These are phyloP conservation scores for Rhododendron williamsianum DNA, from an alignment of 148 eudicot genomes.

Conservation along the genomic window DNA sequence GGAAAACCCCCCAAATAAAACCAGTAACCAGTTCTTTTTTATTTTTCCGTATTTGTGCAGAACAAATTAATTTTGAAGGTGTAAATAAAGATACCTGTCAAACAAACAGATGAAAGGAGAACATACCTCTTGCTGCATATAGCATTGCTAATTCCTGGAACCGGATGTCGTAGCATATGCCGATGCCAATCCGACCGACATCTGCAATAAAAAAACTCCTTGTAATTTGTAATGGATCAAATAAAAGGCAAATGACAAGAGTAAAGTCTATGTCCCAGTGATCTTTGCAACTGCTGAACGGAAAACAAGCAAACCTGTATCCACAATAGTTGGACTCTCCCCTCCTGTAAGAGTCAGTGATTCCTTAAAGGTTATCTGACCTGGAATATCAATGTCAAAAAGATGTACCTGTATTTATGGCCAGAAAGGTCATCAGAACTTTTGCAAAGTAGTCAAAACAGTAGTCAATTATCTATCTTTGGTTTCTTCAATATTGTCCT, in stretches of 20 bases:
- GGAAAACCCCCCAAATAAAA: neutral
- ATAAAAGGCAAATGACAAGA: neutral
- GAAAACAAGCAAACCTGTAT: conserved; percentile 51
- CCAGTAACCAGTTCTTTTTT: neutral
- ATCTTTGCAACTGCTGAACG: neutral
- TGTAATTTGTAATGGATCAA: neutral
- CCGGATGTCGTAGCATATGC: conserved; percentile 82
- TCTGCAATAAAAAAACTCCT: conserved; percentile 34
- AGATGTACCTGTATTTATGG: conserved; percentile 56
- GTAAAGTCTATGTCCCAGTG: neutral
- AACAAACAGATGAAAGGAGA: neutral
- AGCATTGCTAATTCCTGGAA: conserved; percentile 76
- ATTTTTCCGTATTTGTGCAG: neutral
- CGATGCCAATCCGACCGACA: conserved; percentile 84
- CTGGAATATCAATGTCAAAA: conserved; percentile 83
- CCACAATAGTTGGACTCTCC: conserved; percentile 67
- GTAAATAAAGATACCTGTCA: neutral
- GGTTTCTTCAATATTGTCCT: neutral
- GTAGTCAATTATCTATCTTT: neutral
- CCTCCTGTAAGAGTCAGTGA: conserved; percentile 68
- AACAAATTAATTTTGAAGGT: neutral
- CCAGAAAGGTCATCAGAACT: neutral
- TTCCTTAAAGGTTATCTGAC: conserved; percentile 66
- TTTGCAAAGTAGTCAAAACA: neutral
- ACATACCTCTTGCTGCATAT: conserved; percentile 78